A percentile compares a stretch with the other conserved stretches of the same genome.
Evolutionary conservation across 2,329 filamentous ascomycete species (phyloP).

Genomic region (Aspergillus transmontanensis): DNA sequence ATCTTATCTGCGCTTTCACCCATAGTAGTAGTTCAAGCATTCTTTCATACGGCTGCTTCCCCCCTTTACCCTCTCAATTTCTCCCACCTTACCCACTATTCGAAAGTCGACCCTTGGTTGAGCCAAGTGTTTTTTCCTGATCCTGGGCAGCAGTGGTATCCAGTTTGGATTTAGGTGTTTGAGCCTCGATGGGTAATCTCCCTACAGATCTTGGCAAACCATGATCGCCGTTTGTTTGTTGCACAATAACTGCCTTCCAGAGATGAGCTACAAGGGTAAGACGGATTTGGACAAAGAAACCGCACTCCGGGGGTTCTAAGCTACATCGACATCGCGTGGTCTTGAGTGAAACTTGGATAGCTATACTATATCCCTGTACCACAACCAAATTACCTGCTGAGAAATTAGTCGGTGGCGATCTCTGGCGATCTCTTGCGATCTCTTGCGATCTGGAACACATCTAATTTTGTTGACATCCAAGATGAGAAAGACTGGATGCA

Average conservation of each 20-base stretch:
- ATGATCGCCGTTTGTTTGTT: not conserved
- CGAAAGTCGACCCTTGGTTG: not conserved
- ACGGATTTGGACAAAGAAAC: conserved; percentile 1
- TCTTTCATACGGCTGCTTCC: not conserved
- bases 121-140: not conserved
- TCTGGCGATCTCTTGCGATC: not conserved
- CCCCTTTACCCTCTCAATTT: not conserved
- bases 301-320: not conserved
- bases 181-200: not conserved
- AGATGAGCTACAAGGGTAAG: not conserved
- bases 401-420: not conserved
- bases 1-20: not conserved
- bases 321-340: not conserved
- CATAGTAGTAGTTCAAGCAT: not conserved
- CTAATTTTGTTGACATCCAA: not conserved
- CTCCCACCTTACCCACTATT: not conserved
- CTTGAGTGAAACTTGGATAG: not conserved
- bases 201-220: not conserved
- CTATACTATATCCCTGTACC: not conserved
- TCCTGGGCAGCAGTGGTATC: not conserved
- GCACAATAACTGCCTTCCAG: not conserved
- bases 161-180: not conserved
- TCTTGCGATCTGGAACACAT: not conserved
- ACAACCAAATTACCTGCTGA: not conserved
- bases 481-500: not conserved